Conservation (phyloP, 2,329 filamentous ascomycete species). For the Fusarium secorum region DNA sequence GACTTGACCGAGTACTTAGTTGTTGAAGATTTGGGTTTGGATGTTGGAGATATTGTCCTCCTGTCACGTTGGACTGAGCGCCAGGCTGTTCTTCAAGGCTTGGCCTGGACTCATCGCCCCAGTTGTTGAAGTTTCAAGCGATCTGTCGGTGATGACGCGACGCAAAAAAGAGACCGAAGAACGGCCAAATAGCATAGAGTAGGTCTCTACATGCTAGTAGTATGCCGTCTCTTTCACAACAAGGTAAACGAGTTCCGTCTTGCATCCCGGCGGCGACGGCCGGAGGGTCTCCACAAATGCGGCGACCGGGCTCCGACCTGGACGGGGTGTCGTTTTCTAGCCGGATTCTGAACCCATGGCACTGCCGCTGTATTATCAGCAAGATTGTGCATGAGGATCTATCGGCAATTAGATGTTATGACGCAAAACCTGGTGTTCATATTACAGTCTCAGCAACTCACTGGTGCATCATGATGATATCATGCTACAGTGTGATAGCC, state of each 20-base stretch:
- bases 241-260: background rate
- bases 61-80: rapidly evolving
- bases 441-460: background rate
- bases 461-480: slow-evolving; percentile 16
- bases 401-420: background rate
- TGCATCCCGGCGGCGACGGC: background rate
- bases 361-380: background rate
- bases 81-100: rapidly evolving
- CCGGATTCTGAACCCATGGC: background rate
- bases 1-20: rapidly evolving
- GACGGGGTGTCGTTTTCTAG: background rate
- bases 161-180: too few species aligned
- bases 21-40: rapidly evolving
- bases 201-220: background rate
- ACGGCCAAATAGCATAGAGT: rapidly evolving
- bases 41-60: background rate
- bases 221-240: too few species aligned
- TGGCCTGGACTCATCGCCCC: background rate
- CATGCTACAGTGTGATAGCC: background rate
- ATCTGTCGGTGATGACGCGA: background rate
- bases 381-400: background rate
- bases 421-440: background rate
- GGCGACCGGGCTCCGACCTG: background rate
- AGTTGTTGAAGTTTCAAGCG: background rate
- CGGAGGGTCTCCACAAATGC: background rate